Evolutionary conservation across 208 protist genomes (phyloP), one percentile per base, ranked within the genome.

Genomic region (Trypanosoma rangeli): DNA sequence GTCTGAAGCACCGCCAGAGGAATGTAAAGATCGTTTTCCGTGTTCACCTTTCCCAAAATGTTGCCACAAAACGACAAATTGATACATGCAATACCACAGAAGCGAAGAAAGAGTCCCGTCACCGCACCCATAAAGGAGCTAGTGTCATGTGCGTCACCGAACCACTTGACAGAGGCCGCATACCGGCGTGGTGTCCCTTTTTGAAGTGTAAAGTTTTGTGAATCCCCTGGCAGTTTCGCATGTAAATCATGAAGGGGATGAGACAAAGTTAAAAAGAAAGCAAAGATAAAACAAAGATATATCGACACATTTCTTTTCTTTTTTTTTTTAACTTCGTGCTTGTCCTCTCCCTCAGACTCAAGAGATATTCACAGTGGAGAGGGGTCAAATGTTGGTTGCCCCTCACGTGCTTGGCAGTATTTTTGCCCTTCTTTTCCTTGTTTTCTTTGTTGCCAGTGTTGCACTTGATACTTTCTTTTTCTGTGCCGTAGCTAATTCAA

Each of bases 1-100:
- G 55, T 29, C 13, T 50, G 55, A 3, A 73, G 29, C n/a, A 29
- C 20, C 39, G 52, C 9, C n/a, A 71, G 12, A 12, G 73, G 73
- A 46, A 74, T 67, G 61, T 69, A 76, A 54, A 76, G n/a, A 48
- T 95, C 79, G 57, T 82, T 80, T 60, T 89, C 78, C n/a, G 60
- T 76, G 3, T 66, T 35, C 16, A 62, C 81, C 26, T 77, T 54
- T n/a, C 90, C 90, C 73, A 82, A 66, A 5, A 81, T 37, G 70
- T 93, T 93, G 10, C 90, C 90, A 12, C 90, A 79, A 18, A 56
- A 85, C 8, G 85, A 80, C 16, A 88, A 49, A 54, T 95, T 95
- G 10, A 95, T 80, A 15, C 81, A 66, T 18, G 70, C 84, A 53
- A 95, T 83, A 28, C 85, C 87, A 44, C 37, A 58, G 0, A 93